Percentiles rank a stretch among this genome's conserved stretches.
These are phyloP conservation scores for Neurospora sp. DNA, from an alignment of 495 filamentous ascomycete genomes.

Conservation along the genomic window DNA sequence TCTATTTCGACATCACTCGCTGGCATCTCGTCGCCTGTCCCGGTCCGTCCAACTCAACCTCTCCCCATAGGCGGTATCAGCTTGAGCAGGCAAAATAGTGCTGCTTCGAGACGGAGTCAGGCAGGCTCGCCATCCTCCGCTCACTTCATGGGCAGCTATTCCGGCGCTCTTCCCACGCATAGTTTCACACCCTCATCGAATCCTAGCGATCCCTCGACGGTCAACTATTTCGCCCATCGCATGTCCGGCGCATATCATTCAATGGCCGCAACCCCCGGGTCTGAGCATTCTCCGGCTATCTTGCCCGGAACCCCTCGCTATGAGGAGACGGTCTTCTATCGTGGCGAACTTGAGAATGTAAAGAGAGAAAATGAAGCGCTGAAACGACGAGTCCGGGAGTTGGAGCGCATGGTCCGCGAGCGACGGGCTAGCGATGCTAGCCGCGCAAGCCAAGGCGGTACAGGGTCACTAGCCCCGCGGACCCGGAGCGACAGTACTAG, in stretches of 20 bases:
- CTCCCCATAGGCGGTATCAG: slow-evolving; percentile 18
- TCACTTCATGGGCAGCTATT: slow-evolving; percentile 2
- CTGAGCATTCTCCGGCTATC: slow-evolving; percentile 33
- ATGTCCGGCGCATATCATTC: slow-evolving; percentile 5
- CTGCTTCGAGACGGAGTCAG: slow-evolving; percentile 32
- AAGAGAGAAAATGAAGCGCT: slow-evolving; percentile 75
- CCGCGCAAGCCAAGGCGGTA: slow-evolving; percentile 8
- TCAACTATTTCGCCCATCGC: slow-evolving; percentile 25
- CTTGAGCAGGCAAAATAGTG: slow-evolving; percentile 36
- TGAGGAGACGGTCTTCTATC: slow-evolving; percentile 60
- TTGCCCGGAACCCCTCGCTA: slow-evolving; percentile 49
- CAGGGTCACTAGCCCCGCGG: neutral
- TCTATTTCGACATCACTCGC: slow-evolving; percentile 11
- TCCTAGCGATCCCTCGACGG: slow-evolving; percentile 11
- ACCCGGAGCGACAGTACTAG: slow-evolving; percentile 28
- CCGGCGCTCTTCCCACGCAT: neutral
- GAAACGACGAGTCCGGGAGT: slow-evolving; percentile 59
- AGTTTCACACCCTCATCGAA: slow-evolving; percentile 10
- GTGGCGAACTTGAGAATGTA: slow-evolving; percentile 59
- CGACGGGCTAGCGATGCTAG: slow-evolving; percentile 35
- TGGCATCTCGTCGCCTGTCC: slow-evolving; percentile 23
- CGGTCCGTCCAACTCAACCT: slow-evolving; percentile 21
- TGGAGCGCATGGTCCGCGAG: slow-evolving; percentile 48
- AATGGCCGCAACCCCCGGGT: slow-evolving; percentile 8
- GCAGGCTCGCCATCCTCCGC: slow-evolving; percentile 29